Conservation (phyloP, 1,284 basidiomycete species). For the Grifola frondosa region DNA sequence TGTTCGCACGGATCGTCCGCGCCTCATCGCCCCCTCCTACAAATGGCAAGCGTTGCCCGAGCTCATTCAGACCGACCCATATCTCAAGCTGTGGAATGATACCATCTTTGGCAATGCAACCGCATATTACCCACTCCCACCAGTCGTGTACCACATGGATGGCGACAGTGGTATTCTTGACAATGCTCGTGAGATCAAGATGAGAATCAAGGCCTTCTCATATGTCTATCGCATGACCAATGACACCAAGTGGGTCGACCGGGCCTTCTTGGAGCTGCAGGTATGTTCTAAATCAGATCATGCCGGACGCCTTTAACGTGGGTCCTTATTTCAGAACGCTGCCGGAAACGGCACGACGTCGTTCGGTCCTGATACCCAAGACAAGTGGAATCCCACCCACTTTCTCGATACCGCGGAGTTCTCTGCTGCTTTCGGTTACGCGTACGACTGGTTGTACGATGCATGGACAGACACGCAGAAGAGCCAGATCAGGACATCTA, state of each 20-base stretch:
- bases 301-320: background rate
- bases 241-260: conserved; percentile 85
- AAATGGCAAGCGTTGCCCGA: conserved; percentile 85
- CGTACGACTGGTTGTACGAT: conserved; percentile 95
- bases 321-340: conserved; percentile 51
- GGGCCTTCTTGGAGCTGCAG: conserved; percentile 81
- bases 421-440: conserved; percentile 84
- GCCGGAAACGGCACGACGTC: conserved; percentile 59
- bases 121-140: conserved; percentile 56
- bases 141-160: conserved; percentile 77
- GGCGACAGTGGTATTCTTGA: conserved; percentile 93
- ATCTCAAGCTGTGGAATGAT: conserved; percentile 87
- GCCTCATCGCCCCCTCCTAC: conserved; percentile 88
- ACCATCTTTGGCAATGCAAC: conserved; percentile 92
- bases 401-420: conserved; percentile 96
- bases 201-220: conserved; percentile 88
- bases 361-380: conserved; percentile 60
- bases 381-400: conserved; percentile 83
- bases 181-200: conserved; percentile 86
- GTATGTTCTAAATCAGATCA: conserved; percentile 40
- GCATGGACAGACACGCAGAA: conserved; percentile 79
- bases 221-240: conserved; percentile 92
- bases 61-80: conserved; percentile 85
- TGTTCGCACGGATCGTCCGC: conserved; percentile 81
- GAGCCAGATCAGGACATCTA: conserved; percentile 66